Evolutionary conservation across 257 asterid genomes (phyloP), one percentile per base, ranked within the genome.

Genomic region (Coffea canephora): DNA sequence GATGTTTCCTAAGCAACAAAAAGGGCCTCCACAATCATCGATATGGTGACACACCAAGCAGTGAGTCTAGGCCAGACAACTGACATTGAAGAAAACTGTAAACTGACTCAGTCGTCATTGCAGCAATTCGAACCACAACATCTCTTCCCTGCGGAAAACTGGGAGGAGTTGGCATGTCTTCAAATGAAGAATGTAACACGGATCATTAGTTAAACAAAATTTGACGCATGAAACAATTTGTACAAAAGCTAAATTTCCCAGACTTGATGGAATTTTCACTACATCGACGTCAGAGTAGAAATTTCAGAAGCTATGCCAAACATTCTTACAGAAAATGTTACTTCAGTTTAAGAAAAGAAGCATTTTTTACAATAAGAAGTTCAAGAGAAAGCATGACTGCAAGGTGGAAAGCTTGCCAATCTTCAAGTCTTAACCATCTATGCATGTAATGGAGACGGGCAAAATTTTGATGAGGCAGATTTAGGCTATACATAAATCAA

Each of bases 1-100:
- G 43, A 39, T 39, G 43, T 39, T 39, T 39, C 43, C 43, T 39
- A 39, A 39, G 43, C 5, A 1, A 39, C 2, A 39, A 55, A 18
- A 55, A 41, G 1, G 31, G 21, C 13, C 43, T 4, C 23, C 36
- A 74, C 4, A 59, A 59, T 81, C 77, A 81, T 0, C 45, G 48
- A 82, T 93, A 95, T 11, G 98, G 99, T 13, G 92, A 77, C 79
- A 89, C 94, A 76, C 99, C 98, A 18, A 93, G 88, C 82, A 93
- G 71, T 9, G 91, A 69, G 73, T 93, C 96, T 91, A 91, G 50
- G 77, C 86, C 49, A 69, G 93, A 90, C 87, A 95, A 83, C 66
- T 95, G 88, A 79, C 84, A 85, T 68, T 86, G 91, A 82, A 95
- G 87, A 87, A 95, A 95, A 71, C 80, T 84, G 84, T 93, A 95